A percentile compares a stretch with the other conserved stretches of the same genome.
Conservation (phyloP, 2,329 filamentous ascomycete genomes). For the Fusarium odoratissimum region DNA sequence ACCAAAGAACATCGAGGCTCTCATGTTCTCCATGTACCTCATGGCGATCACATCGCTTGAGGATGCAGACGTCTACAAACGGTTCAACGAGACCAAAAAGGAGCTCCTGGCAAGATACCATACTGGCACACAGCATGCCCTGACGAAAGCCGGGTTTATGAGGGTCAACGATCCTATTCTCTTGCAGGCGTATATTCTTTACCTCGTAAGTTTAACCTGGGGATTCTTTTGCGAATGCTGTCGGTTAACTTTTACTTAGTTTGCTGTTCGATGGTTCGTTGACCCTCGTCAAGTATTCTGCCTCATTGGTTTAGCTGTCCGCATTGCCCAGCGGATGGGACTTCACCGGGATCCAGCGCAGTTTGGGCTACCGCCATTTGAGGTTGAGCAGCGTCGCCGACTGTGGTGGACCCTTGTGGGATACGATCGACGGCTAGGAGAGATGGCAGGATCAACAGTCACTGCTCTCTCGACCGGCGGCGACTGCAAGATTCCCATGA, state of each 20-base stretch:
- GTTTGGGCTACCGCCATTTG: constrained; percentile 65
- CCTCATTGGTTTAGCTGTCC: constrained; percentile 72
- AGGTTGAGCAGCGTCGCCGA: constrained; percentile 76
- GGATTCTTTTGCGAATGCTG: neutral
- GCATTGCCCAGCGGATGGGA: constrained; percentile 75
- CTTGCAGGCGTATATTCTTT: constrained; percentile 75
- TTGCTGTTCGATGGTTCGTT: constrained; percentile 65
- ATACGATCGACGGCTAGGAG: constrained; percentile 76
- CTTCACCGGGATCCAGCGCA: constrained; percentile 72
- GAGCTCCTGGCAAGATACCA: constrained; percentile 65
- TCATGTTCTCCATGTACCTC: constrained; percentile 76
- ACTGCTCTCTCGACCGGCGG: constrained; percentile 65
- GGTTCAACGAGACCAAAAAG: constrained; percentile 65
- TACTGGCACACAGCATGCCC: constrained; percentile 70
- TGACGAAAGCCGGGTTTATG: constrained; percentile 75
- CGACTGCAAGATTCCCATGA: constrained; percentile 68
- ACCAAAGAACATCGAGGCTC: constrained; percentile 68
- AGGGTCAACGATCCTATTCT: constrained; percentile 72
- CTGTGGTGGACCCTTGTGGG: constrained; percentile 79
- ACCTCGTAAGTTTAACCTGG: constrained; percentile 64
- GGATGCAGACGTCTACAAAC: constrained; percentile 65
- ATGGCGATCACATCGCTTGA: constrained; percentile 69
- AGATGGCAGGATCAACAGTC: constrained; percentile 70
- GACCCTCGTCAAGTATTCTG: constrained; percentile 64
- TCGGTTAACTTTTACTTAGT: constrained; percentile 38